These are phyloP conservation scores for Corrigiola litoralis DNA, from an alignment of 179 eudicot species.

Conservation along the genomic window DNA sequence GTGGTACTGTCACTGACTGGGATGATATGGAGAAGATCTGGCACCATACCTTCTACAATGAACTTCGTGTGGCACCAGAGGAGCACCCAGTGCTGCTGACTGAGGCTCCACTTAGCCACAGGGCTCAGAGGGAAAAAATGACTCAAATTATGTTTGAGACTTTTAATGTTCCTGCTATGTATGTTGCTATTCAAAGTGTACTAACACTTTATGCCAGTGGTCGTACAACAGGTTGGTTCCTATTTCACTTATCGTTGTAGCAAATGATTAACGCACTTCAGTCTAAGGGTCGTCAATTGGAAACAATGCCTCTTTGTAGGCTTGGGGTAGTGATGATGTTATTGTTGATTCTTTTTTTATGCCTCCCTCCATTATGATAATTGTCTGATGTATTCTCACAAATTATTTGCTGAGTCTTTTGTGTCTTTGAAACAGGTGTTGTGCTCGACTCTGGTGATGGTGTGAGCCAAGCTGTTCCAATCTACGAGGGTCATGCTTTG, in stretches of 20 bases:
- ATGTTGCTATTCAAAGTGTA: slow-evolving; percentile 69
- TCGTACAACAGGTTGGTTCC: slow-evolving; percentile 48
- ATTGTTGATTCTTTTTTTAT: neutral
- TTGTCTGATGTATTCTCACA: too few relatives aligned
- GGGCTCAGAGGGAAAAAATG: slow-evolving; percentile 75
- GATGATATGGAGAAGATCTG: slow-evolving; percentile 86
- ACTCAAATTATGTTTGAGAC: too few relatives aligned
- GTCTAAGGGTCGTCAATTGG: too few relatives aligned
- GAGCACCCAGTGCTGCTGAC: slow-evolving; percentile 74
- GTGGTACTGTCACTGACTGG: slow-evolving; percentile 76
- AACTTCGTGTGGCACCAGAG: slow-evolving; percentile 81
- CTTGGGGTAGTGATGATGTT: neutral
- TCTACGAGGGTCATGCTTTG: slow-evolving; percentile 25
- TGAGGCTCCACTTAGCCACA: slow-evolving; percentile 72
- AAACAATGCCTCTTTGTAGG: too few relatives aligned
- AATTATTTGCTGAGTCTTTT: too few relatives aligned
- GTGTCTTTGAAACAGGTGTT: slow-evolving; percentile 23
- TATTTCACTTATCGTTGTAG: too few relatives aligned
- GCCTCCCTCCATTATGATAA: too few relatives aligned
- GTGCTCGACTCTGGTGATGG: too few relatives aligned
- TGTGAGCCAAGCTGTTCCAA: slow-evolving; percentile 23
- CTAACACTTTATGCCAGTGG: slow-evolving; percentile 74
- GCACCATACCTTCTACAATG: too few relatives aligned
- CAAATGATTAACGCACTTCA: too few relatives aligned
- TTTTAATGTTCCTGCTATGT: slow-evolving; percentile 69